Percentiles rank a stretch among this genome's conserved stretches.
These are phyloP conservation scores for Chondrus crispus DNA, from an alignment of 23 red algal genomes.

Conservation along the genomic window DNA sequence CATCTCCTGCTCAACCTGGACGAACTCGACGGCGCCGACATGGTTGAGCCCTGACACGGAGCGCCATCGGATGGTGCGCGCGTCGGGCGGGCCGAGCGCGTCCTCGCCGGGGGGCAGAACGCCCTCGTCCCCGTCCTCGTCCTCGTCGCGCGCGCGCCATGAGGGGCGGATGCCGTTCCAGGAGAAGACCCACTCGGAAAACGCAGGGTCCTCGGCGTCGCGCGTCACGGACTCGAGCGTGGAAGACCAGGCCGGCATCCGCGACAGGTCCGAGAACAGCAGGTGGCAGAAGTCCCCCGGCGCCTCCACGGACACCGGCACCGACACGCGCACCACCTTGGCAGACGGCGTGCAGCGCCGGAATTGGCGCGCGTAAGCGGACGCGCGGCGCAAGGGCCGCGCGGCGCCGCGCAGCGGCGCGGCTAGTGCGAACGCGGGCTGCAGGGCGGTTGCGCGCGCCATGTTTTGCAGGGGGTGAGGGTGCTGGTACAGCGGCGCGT, in stretches of 20 bases:
- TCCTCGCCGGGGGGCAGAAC: too few relatives aligned
- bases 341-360: neutral
- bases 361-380: too few relatives aligned
- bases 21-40: slow-evolving; percentile 42
- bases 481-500: too few relatives aligned
- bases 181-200: slow-evolving; percentile 60
- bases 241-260: slow-evolving; percentile 67
- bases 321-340: slow-evolving; percentile 46
- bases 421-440: too few relatives aligned
- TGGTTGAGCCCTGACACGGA: slow-evolving; percentile 45
- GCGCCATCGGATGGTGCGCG: slow-evolving; percentile 37
- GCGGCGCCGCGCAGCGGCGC: too few relatives aligned
- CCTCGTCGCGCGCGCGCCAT: slow-evolving; percentile 58
- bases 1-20: neutral
- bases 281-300: slow-evolving; percentile 11
- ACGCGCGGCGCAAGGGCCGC: too few relatives aligned
- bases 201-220: slow-evolving; percentile 41
- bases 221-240: slow-evolving; percentile 53
- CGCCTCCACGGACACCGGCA: slow-evolving; percentile 58
- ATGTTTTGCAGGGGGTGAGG: too few relatives aligned
- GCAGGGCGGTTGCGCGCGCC: too few relatives aligned
- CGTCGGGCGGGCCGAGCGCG: neutral
- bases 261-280: slow-evolving; percentile 62
- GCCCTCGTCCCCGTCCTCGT: too few relatives aligned
- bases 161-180: slow-evolving; percentile 51